Conservation (phyloP, 2,329 filamentous ascomycete species). For the Alternaria ventricosa region DNA sequence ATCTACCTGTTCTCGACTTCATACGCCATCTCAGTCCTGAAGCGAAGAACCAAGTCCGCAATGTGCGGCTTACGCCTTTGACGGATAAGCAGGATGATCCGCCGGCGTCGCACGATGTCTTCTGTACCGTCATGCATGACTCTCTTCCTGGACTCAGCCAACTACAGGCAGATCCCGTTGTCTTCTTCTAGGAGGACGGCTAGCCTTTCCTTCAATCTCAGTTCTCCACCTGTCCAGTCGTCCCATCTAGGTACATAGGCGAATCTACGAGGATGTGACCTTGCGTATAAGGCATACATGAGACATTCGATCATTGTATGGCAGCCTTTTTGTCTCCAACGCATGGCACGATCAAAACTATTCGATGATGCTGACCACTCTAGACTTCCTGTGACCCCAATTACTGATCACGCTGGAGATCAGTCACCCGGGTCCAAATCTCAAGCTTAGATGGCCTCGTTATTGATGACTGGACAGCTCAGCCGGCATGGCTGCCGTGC, state of each 20-base stretch:
- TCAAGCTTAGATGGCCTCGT: neutral
- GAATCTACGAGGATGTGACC: neutral
- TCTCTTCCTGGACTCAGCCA: conserved; percentile 45
- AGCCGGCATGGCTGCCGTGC: conserved; percentile 13
- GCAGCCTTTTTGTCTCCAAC: neutral
- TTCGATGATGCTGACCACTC: neutral
- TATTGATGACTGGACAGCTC: conserved; percentile 12
- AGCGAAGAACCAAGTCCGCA: conserved; percentile 46
- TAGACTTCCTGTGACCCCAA: neutral
- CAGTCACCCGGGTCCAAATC: neutral
- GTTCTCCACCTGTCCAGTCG: neutral
- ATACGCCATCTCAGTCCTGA: conserved; percentile 48
- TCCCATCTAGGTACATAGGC: conserved; percentile 11
- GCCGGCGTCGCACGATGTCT: conserved; percentile 43
- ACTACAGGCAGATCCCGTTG: conserved; percentile 46
- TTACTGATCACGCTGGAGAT: neutral
- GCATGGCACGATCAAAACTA: neutral
- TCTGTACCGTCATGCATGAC: conserved; percentile 50
- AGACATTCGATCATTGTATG: conserved; percentile 1
- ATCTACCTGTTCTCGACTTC: conserved; percentile 49
- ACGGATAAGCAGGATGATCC: conserved; percentile 45
- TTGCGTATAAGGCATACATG: conserved; percentile 1
- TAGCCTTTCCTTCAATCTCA: neutral
- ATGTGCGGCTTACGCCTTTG: conserved; percentile 43
- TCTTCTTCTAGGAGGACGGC: conserved; percentile 39